Evolutionary conservation across 2,329 filamentous ascomycete species (phyloP), one percentile per base, ranked within the genome.

Genomic region (Blastomyces emzantsi): DNA sequence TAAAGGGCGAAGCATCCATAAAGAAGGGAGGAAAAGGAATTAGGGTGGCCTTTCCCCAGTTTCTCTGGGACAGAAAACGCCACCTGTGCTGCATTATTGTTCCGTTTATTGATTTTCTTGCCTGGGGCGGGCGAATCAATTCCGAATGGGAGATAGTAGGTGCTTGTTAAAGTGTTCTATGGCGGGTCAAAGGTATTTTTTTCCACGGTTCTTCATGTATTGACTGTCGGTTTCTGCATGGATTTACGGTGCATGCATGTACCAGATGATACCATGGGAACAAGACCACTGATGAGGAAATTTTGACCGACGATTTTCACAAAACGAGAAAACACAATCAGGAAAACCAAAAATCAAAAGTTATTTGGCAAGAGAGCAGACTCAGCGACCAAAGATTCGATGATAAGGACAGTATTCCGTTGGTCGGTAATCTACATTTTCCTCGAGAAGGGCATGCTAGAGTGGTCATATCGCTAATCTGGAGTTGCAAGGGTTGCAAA

Each of bases 201-300:
- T 49, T 39, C 58, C 25, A 33, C 33, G 58, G 43, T 13, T 60
- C 43, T 15, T 49, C 15, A 36, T 43, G 41, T 49, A 49, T 30
- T 60, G 58, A 49, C 33, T 60, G 41, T 60, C 19, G 19, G 28
- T 43, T 22, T 2, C 55, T 49, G 58, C 58, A 60, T 33, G 41
- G 58, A 60, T 60, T 60, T 47, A 17, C 58, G 25, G 58, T 49
- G 58, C 58, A 60, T 60, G 22, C 17, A 28, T 30, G 30, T 60
- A 58, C 36, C 36, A 58, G 36, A 43, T n/a, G 36, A 43, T 43
- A 43, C 49, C 58, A 49, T 33, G 19, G 25, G 58, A 47, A 28
- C 30, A 33, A 17, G 25, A 19, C 28, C 17, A 17, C 43, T 33
- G 28, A 36, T 8, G 41, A 39, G 55, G 36, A 58, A 25, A 58